Conservation (phyloP, 306 rosid genomes). For the Vigna hirtella region DNA sequence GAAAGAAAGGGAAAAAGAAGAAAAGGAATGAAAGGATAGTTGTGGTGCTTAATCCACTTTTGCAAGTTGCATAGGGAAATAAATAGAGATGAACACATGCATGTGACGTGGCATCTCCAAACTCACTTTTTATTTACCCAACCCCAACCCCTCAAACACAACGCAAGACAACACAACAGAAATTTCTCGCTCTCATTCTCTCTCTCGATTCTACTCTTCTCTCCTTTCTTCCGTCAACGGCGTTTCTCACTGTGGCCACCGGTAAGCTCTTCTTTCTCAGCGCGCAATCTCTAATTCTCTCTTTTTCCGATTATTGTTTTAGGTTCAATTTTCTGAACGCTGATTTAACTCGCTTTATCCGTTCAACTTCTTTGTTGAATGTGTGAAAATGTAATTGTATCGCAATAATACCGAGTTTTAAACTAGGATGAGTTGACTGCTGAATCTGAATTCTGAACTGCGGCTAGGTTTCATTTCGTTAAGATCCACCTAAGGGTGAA, state of each 20-base stretch:
- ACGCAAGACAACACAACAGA: not conserved
- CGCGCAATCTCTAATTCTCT: not conserved
- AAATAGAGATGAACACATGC: not conserved
- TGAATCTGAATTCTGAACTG: constrained; percentile 22
- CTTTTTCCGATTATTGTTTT: not conserved
- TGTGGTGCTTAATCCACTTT: constrained; percentile 32
- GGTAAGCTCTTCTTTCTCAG: constrained; percentile 28
- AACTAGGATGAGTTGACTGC: not conserved
- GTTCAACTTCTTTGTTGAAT: not conserved
- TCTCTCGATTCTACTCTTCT: not conserved
- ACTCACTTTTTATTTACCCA: constrained; percentile 30
- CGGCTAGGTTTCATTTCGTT: not conserved
- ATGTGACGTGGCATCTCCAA: constrained; percentile 45
- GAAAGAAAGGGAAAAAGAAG: too few relatives aligned
- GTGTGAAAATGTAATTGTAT: not conserved
- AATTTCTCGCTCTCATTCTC: constrained; percentile 27
- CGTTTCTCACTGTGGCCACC: not conserved
- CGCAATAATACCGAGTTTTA: not conserved
- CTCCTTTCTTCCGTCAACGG: constrained; percentile 33
- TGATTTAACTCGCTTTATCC: not conserved
- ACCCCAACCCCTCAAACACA: not conserved
- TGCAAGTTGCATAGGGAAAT: constrained; percentile 33
- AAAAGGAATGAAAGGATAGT: not conserved
- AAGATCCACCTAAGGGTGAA: not conserved
- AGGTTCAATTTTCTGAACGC: not conserved